Conservation (phyloP, 371 early-diverging fungal genomes). For the Mortierella sp. region DNA sequence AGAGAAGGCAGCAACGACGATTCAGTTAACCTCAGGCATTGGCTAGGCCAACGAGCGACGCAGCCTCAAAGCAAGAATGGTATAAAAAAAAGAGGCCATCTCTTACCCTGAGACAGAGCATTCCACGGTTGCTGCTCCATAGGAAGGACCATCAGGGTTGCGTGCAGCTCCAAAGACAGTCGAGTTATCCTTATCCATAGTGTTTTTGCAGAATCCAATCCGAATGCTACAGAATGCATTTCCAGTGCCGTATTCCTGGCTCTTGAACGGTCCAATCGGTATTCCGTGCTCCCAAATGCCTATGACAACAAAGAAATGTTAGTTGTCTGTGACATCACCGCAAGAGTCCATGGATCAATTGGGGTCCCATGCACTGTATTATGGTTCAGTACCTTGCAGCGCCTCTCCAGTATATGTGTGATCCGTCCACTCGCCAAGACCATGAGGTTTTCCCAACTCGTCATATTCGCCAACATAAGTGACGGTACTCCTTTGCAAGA, state of each 20-base stretch:
- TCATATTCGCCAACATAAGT: slow-evolving; percentile 57
- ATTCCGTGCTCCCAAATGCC: slow-evolving; percentile 58
- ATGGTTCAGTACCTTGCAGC: slow-evolving; percentile 19
- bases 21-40: too few species aligned
- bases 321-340: too few species aligned
- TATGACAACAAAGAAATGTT: slow-evolving; percentile 3
- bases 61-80: too few species aligned
- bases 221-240: slow-evolving; percentile 56
- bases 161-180: slow-evolving; percentile 36
- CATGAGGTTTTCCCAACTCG: slow-evolving; percentile 55
- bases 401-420: slow-evolving; percentile 56
- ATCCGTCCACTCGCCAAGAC: slow-evolving; percentile 60
- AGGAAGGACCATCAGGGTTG: slow-evolving; percentile 39
- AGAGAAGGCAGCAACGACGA: neutral
- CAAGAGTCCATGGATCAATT: too few species aligned
- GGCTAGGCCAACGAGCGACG: too few species aligned
- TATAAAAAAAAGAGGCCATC: slow-evolving; percentile 1
- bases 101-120: slow-evolving; percentile 59
- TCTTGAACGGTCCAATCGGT: slow-evolving; percentile 60
- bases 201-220: slow-evolving; percentile 56
- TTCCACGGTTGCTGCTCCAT: slow-evolving; percentile 57
- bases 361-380: neutral
- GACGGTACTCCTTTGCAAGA: slow-evolving; percentile 29
- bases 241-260: slow-evolving; percentile 60
- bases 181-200: slow-evolving; percentile 34